Evolutionary conservation across 305 asterid species (phyloP).

Genomic region (Solanum hybrid): DNA sequence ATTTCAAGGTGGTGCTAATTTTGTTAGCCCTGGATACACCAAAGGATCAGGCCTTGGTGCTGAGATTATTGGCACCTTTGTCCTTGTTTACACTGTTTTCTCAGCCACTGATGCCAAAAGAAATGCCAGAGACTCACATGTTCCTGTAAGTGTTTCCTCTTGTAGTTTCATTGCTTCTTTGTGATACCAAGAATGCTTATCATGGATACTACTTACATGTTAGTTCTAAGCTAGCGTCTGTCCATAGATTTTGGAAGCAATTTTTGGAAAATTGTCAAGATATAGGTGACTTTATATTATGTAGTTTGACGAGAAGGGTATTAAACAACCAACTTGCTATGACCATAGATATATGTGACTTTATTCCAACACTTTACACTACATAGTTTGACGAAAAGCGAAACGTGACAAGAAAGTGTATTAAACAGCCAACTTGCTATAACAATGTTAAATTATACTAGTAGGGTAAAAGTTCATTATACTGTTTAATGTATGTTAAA

Average conservation of each 20-base stretch:
- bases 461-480: neutral
- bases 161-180: neutral
- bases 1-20: conserved; percentile 54
- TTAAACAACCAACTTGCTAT: neutral
- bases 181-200: neutral
- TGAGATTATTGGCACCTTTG: conserved; percentile 64
- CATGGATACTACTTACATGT: neutral
- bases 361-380: neutral
- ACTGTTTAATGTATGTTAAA: neutral
- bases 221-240: neutral
- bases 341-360: neutral
- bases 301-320: neutral
- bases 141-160: conserved; percentile 43
- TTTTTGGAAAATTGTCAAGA: neutral
- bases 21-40: conserved; percentile 59
- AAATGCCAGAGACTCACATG: conserved; percentile 81
- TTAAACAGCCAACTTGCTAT: neutral
- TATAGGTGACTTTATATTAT: neutral
- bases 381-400: neutral
- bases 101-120: conserved; percentile 95
- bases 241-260: neutral
- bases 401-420: accelerated
- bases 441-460: neutral
- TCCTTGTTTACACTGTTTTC: conserved; percentile 76
- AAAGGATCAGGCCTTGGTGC: conserved; percentile 78